Conservation (phyloP, 257 asterid genomes). For the Penstemon newberryi region DNA sequence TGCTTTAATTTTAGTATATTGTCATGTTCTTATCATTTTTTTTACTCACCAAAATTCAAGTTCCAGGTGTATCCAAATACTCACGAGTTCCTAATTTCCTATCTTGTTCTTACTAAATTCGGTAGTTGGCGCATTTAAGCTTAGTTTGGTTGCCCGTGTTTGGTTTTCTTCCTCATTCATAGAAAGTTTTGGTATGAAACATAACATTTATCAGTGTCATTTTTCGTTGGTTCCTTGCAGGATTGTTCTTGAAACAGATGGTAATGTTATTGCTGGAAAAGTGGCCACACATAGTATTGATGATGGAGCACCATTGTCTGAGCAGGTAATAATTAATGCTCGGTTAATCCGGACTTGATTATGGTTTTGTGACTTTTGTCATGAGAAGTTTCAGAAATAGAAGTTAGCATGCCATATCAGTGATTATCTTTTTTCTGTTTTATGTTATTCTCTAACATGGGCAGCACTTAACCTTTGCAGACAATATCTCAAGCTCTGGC, state of each 20-base stretch:
- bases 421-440: not conserved
- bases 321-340: constrained; percentile 56
- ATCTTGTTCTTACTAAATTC: not conserved
- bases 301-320: constrained; percentile 83
- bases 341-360: not conserved
- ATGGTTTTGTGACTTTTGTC: not conserved
- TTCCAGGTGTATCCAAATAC: too few species aligned
- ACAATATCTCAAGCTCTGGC: constrained; percentile 76
- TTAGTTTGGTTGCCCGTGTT: not conserved
- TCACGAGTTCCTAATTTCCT: too few species aligned
- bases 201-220: not conserved
- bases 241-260: constrained; percentile 94
- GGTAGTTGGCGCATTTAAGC: not conserved
- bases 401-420: not conserved
- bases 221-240: constrained; percentile 34
- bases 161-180: not conserved
- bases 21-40: too few species aligned
- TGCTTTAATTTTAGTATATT: too few species aligned
- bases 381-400: not conserved
- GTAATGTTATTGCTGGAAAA: constrained; percentile 84
- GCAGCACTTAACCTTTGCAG: constrained; percentile 37
- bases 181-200: not conserved
- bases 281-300: constrained; percentile 77
- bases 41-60: too few species aligned
- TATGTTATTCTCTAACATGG: not conserved